phyloP scores from a whole-genome alignment of 169 alveolate genomes.

The Plasmodium vivax region DNA sequence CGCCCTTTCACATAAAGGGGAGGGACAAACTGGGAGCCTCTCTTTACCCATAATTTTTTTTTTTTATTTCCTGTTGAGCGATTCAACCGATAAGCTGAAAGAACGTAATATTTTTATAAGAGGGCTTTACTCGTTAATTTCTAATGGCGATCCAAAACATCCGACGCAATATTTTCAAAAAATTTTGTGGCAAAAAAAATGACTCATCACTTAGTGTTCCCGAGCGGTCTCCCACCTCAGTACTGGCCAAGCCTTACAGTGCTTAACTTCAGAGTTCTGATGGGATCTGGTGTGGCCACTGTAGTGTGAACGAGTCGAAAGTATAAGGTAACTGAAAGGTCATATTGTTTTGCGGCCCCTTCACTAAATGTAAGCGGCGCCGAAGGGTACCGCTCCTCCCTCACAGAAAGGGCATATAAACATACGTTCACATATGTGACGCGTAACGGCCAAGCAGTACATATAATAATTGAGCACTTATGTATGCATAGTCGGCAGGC shows the following conservation, averaged over 20 bases:
- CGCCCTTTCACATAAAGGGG: neutral
- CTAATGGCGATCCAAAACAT: neutral
- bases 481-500: neutral
- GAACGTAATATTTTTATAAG: too few species aligned
- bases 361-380: neutral
- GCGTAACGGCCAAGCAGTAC: neutral
- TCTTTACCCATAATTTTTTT: neutral
- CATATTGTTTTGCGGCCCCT: neutral
- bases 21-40: neutral
- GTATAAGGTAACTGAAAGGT: neutral
- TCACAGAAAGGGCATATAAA: neutral
- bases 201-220: conserved; percentile 83
- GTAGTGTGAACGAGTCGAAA: conserved; percentile 85
- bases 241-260: conserved; percentile 91
- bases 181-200: neutral
- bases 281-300: conserved; percentile 94
- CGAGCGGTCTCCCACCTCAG: conserved; percentile 95
- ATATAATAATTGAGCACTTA: neutral
- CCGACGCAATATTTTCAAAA: neutral
- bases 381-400: neutral
- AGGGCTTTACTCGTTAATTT: neutral
- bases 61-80: too few species aligned
- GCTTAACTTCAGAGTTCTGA: conserved; percentile 94
- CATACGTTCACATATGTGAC: neutral
- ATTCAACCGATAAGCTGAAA: neutral